Conservation (phyloP, 2,329 filamentous ascomycete genomes). For the Seiridium cupressi region DNA sequence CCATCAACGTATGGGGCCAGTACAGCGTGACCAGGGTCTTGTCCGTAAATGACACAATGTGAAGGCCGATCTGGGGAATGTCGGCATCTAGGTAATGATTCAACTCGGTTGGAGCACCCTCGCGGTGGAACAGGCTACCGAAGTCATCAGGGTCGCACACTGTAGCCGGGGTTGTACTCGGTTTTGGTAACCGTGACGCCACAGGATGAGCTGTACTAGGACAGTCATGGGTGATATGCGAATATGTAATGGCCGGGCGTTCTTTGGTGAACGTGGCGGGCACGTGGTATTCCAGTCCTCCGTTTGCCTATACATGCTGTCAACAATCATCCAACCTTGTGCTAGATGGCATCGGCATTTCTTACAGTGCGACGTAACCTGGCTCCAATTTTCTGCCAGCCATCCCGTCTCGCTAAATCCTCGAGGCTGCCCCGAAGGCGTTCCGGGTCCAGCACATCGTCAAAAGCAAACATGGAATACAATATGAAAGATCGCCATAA, state of each 20-base stretch:
- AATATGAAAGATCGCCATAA: constrained; percentile 19
- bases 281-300: constrained; percentile 38
- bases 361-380: constrained; percentile 20
- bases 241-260: constrained; percentile 32
- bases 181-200: constrained; percentile 26
- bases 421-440: constrained; percentile 19
- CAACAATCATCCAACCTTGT: neutral
- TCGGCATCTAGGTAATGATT: constrained; percentile 36
- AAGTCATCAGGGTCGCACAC: constrained; percentile 24
- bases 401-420: constrained; percentile 16
- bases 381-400: constrained; percentile 22
- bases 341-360: neutral
- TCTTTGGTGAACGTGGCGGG: constrained; percentile 31
- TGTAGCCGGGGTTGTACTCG: constrained; percentile 17
- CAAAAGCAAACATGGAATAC: constrained; percentile 17
- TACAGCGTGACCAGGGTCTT: constrained; percentile 37
- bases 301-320: neutral
- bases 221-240: constrained; percentile 28
- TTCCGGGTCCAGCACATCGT: constrained; percentile 20
- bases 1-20: constrained; percentile 38
- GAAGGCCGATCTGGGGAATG: constrained; percentile 37
- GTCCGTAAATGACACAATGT: constrained; percentile 40
- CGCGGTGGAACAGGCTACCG: constrained; percentile 15
- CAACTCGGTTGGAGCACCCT: constrained; percentile 22
- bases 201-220: constrained; percentile 31